A percentile compares a stretch with the other conserved stretches of the same genome.
These are phyloP conservation scores for Pisolithus sp. DNA, from an alignment of 768 basidiomycete genomes.

Conservation along the genomic window DNA sequence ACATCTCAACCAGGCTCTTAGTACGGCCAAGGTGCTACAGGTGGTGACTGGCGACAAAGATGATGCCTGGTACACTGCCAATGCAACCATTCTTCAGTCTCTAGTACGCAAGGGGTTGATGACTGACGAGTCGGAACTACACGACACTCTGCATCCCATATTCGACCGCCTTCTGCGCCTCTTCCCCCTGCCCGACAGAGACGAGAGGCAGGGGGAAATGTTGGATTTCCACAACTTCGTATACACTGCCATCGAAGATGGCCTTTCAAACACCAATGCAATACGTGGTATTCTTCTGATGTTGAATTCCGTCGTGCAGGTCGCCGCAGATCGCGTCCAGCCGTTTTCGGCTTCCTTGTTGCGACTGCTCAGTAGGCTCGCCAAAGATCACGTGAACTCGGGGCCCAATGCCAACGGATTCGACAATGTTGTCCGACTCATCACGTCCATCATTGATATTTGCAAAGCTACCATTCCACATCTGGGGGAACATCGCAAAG, in stretches of 20 bases:
- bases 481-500: constrained; percentile 81
- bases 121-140: constrained; percentile 71
- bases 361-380: constrained; percentile 77
- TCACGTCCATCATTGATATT: constrained; percentile 81
- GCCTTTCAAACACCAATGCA: constrained; percentile 63
- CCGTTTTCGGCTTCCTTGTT: constrained; percentile 68
- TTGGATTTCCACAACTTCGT: constrained; percentile 76
- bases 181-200: constrained; percentile 74
- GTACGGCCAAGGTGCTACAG: constrained; percentile 83
- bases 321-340: constrained; percentile 79
- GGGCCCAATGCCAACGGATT: constrained; percentile 41
- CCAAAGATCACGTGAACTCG: constrained; percentile 79
- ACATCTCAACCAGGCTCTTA: constrained; percentile 61
- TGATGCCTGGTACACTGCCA: constrained; percentile 72
- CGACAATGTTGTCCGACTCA: constrained; percentile 56
- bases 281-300: constrained; percentile 80
- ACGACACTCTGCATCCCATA: constrained; percentile 76
- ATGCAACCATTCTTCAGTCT: constrained; percentile 68
- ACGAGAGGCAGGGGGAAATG: constrained; percentile 63
- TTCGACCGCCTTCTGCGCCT: constrained; percentile 74
- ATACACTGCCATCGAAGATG: constrained; percentile 68
- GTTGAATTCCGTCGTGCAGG: constrained; percentile 77
- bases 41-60: constrained; percentile 79
- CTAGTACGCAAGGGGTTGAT: constrained; percentile 83
- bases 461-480: constrained; percentile 73